phyloP scores from a whole-genome alignment of 1,139 yeast species.

The Saccharomycopsis phalli region DNA sequence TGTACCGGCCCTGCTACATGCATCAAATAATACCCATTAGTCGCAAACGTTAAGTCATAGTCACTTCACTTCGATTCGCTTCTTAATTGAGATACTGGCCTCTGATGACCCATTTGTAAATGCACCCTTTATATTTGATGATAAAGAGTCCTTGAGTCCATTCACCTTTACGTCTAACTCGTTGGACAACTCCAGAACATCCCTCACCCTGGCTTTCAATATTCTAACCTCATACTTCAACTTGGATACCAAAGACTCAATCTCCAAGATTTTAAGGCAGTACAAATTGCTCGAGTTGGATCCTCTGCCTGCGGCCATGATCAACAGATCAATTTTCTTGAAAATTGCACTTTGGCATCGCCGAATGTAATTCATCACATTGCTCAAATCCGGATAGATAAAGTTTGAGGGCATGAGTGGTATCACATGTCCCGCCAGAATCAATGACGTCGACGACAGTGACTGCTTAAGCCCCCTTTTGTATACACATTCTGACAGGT shows the following conservation, averaged over 20 bases:
- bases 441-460: background rate
- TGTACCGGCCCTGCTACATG: too few species aligned
- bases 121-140: too few species aligned
- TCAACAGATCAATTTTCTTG: slow-evolving; percentile 10
- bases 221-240: slow-evolving; percentile 73
- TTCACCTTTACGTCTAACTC: slow-evolving; percentile 36
- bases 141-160: background rate
- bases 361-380: background rate
- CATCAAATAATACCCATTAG: too few species aligned
- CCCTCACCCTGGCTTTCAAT: slow-evolving; percentile 63
- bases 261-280: slow-evolving; percentile 46
- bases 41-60: too few species aligned
- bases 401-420: too few species aligned
- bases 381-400: background rate
- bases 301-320: slow-evolving; percentile 6
- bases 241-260: slow-evolving; percentile 65
- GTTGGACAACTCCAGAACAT: slow-evolving; percentile 67
- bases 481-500: background rate
- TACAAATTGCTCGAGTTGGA: slow-evolving; percentile 23
- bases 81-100: too few species aligned
- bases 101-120: too few species aligned
- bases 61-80: too few species aligned
- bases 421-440: background rate
- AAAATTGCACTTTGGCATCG: background rate
- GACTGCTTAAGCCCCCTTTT: too few species aligned